Base-by-base conservation (phyloP, 2,329 filamentous ascomycete genomes). In the Diaporthe sp. region DNA sequence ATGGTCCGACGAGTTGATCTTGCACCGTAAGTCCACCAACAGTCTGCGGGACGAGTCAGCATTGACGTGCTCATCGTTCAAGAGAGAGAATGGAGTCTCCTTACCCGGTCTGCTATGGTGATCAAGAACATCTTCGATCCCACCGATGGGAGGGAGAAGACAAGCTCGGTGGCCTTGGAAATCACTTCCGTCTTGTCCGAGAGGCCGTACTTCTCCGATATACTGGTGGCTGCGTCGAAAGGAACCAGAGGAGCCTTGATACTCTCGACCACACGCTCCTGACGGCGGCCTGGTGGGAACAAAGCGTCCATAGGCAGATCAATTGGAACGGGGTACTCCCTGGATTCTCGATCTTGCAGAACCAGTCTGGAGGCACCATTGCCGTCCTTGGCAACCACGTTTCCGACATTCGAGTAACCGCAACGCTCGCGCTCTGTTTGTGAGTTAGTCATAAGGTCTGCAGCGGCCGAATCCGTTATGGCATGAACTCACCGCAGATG, bases 81-180 rank as follows among this genome's bases (percentile, higher is more conserved):
- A 10, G 6, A 13, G 12, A 34, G 13, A 42, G 6, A 8, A 20
- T 6, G 20, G 8, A 4, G 44, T 6, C 22, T 70, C 65, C 75
- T 70, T 57, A 76, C 75, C 65, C 97, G 92, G 84, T 98, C 97
- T 68, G 94, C 96, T 79, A 98, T 99, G 2, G 97, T 98, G 81
- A 99, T 98, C 51, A 99, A 89, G 87, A 98, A 99, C 31, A 94
- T 95, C 85, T 98, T 98, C 31, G 96, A 98, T n/a, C 95, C 96
- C 31, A 98, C 97, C 1, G 96, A 91, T 28, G 97, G 96, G 71
- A 98, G 88, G 68, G 92, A 91, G 73, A 98, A 92, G 3, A 98
- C 95, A 77, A 95, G 89, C 79, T 95, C 92, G 0, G 95, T 91
- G 22, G 96, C 95, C 83, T 96, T 87, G 6, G 87, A 84, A 39